These are phyloP conservation scores for Pseudoturritis turrita DNA, from an alignment of 345 rosid genomes.

Conservation along the genomic window DNA sequence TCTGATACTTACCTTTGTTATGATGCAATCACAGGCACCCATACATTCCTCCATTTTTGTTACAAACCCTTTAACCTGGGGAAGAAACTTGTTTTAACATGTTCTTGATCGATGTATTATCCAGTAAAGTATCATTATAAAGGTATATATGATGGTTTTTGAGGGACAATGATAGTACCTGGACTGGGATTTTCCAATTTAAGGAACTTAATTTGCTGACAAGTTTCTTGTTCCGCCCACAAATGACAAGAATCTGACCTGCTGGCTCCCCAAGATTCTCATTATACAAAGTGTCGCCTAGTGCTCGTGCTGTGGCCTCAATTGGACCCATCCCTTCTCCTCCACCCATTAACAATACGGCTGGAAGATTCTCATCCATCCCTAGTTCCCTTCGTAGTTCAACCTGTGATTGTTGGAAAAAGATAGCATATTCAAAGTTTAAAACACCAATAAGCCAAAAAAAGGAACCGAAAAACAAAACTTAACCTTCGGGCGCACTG, in stretches of 20 bases:
- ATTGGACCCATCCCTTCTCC: slow-evolving; percentile 99
- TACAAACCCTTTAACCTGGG: slow-evolving; percentile 86
- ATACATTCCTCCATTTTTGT: slow-evolving; percentile 95
- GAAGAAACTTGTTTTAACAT: too few relatives aligned
- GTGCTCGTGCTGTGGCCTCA: slow-evolving; percentile 88
- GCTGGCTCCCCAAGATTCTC: slow-evolving; percentile 70
- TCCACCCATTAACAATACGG: slow-evolving; percentile 97
- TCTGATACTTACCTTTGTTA: slow-evolving; percentile 64
- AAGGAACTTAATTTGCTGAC: slow-evolving; percentile 57
- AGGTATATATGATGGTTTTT: not conserved
- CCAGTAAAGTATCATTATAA: too few relatives aligned
- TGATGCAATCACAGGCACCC: slow-evolving; percentile 99
- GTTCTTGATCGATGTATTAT: not conserved
- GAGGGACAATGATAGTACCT: slow-evolving; percentile 39
- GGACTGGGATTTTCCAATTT: slow-evolving; percentile 87
- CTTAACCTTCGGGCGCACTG: slow-evolving; percentile 81
- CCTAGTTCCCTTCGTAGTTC: slow-evolving; percentile 80
- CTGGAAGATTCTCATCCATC: slow-evolving; percentile 94
- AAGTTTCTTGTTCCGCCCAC: slow-evolving; percentile 90
- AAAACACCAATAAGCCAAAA: not conserved
- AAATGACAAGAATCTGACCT: slow-evolving; percentile 87
- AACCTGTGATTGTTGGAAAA: slow-evolving; percentile 29
- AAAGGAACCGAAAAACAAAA: not conserved
- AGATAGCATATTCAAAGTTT: not conserved
- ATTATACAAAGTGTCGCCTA: slow-evolving; percentile 72